phyloP scores from a whole-genome alignment of 2,329 filamentous ascomycete genomes.

The Scolecobasidium constrictum region DNA sequence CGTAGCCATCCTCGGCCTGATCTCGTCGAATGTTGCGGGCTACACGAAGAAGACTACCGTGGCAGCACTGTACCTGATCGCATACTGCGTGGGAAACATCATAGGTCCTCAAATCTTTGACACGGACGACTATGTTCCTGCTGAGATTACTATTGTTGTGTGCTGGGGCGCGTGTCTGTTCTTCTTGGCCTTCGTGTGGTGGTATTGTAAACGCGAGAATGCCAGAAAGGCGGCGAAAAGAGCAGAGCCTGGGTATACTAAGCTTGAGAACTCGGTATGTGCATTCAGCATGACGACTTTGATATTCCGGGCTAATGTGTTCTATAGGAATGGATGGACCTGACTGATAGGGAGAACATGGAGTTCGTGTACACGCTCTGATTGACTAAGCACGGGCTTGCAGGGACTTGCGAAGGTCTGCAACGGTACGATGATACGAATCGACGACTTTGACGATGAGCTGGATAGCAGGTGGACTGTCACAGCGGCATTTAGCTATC shows the following conservation, averaged over 20 bases:
- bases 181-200: constrained; percentile 50
- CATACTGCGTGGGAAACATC: constrained; percentile 43
- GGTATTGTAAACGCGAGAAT: constrained; percentile 50
- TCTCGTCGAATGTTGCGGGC: constrained; percentile 50
- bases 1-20: constrained; percentile 51
- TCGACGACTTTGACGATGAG: too few species aligned
- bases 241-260: constrained; percentile 45
- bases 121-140: constrained; percentile 42
- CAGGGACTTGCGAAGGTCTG: too few species aligned
- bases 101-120: constrained; percentile 35
- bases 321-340: constrained; percentile 39
- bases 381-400: too few species aligned
- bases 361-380: constrained; percentile 52
- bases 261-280: constrained; percentile 55
- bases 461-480: too few species aligned
- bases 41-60: constrained; percentile 51
- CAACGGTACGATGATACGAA: too few species aligned
- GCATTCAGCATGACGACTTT: constrained; percentile 1
- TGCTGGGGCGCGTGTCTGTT: constrained; percentile 44
- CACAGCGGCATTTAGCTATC: too few species aligned
- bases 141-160: constrained; percentile 52
- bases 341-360: constrained; percentile 55
- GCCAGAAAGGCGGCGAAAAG: constrained; percentile 43
- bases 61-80: constrained; percentile 42
- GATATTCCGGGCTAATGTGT: background rate